phyloP scores from a whole-genome alignment of 2,329 filamentous ascomycete genomes.

The Pseudocercospora macadamiae region DNA sequence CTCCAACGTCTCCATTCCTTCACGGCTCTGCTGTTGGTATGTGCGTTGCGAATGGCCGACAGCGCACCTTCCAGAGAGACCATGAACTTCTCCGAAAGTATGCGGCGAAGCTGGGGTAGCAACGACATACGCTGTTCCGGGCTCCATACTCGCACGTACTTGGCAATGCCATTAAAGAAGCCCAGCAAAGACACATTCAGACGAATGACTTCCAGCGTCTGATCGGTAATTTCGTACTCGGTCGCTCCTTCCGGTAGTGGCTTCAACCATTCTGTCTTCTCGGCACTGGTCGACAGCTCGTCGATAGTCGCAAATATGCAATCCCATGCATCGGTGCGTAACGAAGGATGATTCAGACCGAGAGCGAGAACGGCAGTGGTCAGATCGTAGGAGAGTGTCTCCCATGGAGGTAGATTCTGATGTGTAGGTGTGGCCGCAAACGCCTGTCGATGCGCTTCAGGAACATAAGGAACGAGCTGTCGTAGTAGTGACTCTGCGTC shows the following conservation, averaged over 20 bases:
- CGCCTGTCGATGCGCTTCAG: slow-evolving; percentile 78
- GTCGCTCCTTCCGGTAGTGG: slow-evolving; percentile 23
- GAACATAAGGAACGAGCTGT: slow-evolving; percentile 81
- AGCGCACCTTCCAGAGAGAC: slow-evolving; percentile 86
- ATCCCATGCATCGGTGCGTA: slow-evolving; percentile 68
- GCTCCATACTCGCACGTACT: slow-evolving; percentile 79
- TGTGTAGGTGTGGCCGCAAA: slow-evolving; percentile 82
- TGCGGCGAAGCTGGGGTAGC: slow-evolving; percentile 69
- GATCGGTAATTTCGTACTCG: slow-evolving; percentile 28
- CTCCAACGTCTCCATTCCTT: slow-evolving; percentile 88
- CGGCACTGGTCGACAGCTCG: slow-evolving; percentile 67
- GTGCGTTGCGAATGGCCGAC: slow-evolving; percentile 83
- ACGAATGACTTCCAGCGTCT: slow-evolving; percentile 55
- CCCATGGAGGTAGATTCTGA: slow-evolving; percentile 81
- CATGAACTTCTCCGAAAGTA: slow-evolving; percentile 83
- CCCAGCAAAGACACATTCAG: slow-evolving; percentile 85
- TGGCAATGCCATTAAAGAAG: slow-evolving; percentile 81
- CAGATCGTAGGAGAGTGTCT: slow-evolving; percentile 77
- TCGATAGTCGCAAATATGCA: slow-evolving; percentile 73
- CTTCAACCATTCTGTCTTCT: slow-evolving; percentile 48
- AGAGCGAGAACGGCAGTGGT: slow-evolving; percentile 80
- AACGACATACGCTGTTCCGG: slow-evolving; percentile 72
- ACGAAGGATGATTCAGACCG: slow-evolving; percentile 69
- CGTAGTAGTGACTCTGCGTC: slow-evolving; percentile 77
- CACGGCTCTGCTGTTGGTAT: slow-evolving; percentile 64